Base-by-base conservation (phyloP, 495 filamentous ascomycete species). In the Bathelium albidoporum region DNA sequence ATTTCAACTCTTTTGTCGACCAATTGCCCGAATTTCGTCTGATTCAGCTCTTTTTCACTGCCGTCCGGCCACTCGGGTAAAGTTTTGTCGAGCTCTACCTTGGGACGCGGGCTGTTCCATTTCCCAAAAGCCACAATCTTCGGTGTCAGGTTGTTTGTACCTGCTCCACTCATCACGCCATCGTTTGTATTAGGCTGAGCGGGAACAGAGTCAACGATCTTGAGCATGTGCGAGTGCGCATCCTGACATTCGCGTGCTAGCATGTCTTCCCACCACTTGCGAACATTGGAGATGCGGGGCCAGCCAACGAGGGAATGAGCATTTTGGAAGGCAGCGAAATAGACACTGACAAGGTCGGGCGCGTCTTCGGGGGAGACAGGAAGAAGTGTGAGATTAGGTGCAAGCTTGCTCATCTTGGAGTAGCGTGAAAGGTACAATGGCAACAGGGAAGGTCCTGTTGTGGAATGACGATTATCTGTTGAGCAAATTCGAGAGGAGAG, bases 321-420 rank as follows among this genome's bases (percentile, higher is more conserved):
- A 44, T 66, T 69, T 59, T 69, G 66, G 52, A 69, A 69, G 36
- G 66, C 64, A 28, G 60, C 60, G 59, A 69, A 69, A 58, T 69
- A 69, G 61, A 69, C 65, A 3, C 12, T n/a, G 10, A 64, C 45
- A 53, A 61, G 63, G 11, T 36, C 53, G 26, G 60, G 36, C 11
- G 59, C 61, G 32, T 69, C 66, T 0, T 24, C 1, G 1, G 18
- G 32, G 9, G 22, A 14, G 32, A 69, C 64, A 20, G 60, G 66
- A 5, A 39, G 39, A 24, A 66, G 53, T 1, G n/a, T 20, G 49
- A 69, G 65, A 29, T 26, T 55, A 28, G 49, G 24, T 20, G 49
- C 22, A 16, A 55, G 49, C 2, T 9, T 29, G 9, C 11, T 55
- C 49, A 55, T 55, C 0, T 49, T 49, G 10, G 18, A 49, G 36